Percentiles rank a stretch among this genome's conserved stretches.
Evolutionary conservation across 2,329 filamentous ascomycete species (phyloP).

Genomic region (Ophiostoma montium): DNA sequence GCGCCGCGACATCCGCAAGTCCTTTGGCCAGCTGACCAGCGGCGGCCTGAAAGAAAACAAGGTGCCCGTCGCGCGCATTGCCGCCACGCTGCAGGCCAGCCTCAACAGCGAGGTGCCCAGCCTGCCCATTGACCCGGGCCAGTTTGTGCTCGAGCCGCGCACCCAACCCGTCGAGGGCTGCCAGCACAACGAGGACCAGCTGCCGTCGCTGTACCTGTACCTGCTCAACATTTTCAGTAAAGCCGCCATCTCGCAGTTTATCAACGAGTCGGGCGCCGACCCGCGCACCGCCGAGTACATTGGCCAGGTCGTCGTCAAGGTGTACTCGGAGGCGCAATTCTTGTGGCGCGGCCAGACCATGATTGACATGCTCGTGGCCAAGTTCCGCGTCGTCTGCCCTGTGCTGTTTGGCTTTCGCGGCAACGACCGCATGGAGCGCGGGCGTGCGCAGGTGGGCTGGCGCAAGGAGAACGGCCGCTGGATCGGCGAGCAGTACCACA

Average conservation of each 20-base stretch:
- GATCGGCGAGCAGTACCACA: constrained; percentile 57
- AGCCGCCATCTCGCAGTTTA: constrained; percentile 48
- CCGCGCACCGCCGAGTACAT: constrained; percentile 54
- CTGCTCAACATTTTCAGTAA: constrained; percentile 60
- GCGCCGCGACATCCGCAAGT: constrained; percentile 56
- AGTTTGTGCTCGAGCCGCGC: constrained; percentile 31
- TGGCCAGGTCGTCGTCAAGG: constrained; percentile 52
- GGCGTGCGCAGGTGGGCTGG: constrained; percentile 61
- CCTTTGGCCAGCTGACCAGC: constrained; percentile 57
- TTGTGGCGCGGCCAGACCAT: constrained; percentile 50
- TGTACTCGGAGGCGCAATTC: constrained; percentile 53
- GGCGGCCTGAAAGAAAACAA: constrained; percentile 27
- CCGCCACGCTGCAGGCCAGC: constrained; percentile 35
- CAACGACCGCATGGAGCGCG: constrained; percentile 55
- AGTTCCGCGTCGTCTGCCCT: constrained; percentile 68
- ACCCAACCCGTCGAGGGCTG: constrained; percentile 25
- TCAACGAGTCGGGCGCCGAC: constrained; percentile 44
- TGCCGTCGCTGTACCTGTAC: constrained; percentile 53
- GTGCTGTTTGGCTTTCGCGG: constrained; percentile 75
- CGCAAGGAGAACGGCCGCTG: constrained; percentile 44
- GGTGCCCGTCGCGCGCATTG: constrained; percentile 37
- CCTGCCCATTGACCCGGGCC: constrained; percentile 34
- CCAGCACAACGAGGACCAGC: constrained; percentile 28
- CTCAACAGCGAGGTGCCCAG: constrained; percentile 33
- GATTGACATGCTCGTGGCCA: constrained; percentile 67